phyloP scores from a whole-genome alignment of 2,329 filamentous ascomycete species.

The Arthrobotrys sphaeroides region DNA sequence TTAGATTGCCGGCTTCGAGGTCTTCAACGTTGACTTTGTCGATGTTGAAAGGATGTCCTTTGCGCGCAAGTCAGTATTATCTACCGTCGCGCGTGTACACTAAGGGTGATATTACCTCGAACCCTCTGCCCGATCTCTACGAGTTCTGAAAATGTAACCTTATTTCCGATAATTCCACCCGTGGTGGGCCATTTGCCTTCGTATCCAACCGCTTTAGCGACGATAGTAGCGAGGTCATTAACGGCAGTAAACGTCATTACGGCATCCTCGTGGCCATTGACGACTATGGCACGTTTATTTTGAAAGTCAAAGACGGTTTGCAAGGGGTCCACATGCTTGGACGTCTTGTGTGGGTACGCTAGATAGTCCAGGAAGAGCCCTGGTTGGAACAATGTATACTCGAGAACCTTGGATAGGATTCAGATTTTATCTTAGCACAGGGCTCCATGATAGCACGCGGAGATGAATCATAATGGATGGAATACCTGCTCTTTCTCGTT shows the following conservation, averaged over 20 bases:
- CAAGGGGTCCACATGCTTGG: constrained; percentile 63
- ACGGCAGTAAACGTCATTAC: constrained; percentile 64
- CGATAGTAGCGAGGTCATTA: constrained; percentile 62
- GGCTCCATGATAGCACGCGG: no score
- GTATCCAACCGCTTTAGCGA: constrained; percentile 63
- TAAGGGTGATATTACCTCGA: constrained; percentile 63
- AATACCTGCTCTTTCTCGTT: constrained; percentile 64
- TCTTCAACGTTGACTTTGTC: constrained; percentile 65
- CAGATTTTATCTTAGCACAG: no score
- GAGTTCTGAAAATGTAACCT: constrained; percentile 60
- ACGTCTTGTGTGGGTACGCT: constrained; percentile 65
- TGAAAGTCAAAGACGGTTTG: constrained; percentile 61
- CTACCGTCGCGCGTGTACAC: no score
- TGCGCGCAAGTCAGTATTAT: neutral
- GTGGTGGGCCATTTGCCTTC: constrained; percentile 63
- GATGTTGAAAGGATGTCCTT: constrained; percentile 61
- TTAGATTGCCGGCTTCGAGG: constrained; percentile 63
- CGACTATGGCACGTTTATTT: constrained; percentile 62
- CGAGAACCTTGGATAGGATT: constrained; percentile 63
- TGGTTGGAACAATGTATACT: constrained; percentile 69
- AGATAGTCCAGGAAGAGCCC: constrained; percentile 69
- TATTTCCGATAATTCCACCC: constrained; percentile 63
- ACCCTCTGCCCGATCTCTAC: constrained; percentile 62
- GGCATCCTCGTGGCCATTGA: constrained; percentile 63
- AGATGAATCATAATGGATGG: no score